Base-by-base conservation (phyloP, 768 basidiomycete species). In the Plicaturopsis crispa region DNA sequence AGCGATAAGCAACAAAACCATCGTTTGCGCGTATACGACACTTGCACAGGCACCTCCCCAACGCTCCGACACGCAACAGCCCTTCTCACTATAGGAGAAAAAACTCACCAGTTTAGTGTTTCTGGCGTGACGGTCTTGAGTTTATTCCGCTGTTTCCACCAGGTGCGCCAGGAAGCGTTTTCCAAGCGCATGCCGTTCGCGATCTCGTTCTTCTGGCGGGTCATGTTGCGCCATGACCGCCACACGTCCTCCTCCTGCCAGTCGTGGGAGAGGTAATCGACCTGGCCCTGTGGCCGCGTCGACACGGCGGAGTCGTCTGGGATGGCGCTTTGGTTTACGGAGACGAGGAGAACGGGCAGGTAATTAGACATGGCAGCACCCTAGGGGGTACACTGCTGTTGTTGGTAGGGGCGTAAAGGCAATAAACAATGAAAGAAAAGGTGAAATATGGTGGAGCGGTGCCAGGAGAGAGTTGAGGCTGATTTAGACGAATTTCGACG, bases 171-270 rank as follows among this genome's bases (percentile, higher is more conserved):
- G 44, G 85, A 89, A 6, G 96, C 96, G 53, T 99, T 99, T 70
- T 99, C 96, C 40, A 99, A 75, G 35, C 94, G 70, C 34, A 84
- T 71, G 33, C 94, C 94, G 57, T 99, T 98, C 5, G 89, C 79
- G 54, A 99, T 96, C 63, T 91, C 94, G 57, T 94, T 86, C 77
- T 98, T 99, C 70, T 92, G 90, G 40, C 88, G 75, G 33, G 94
- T 98, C 91, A 97, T 98, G 56, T 81, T 89, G 48, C 93, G 73
- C 94, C 94, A 99, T n/a, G 84, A 87, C 39, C 86, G 80, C 90
- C 91, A 96, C 7, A 98, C 89, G 59, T 99, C 94, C 61, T 97
- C 94, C 60, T 99, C 94, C 48, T 80, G 72, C 94, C 94, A 99
- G 39, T 96, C 77, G 59, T 98, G 92, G 30, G 87, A 92, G 49